phyloP scores from a whole-genome alignment of 805 yeast genomes.

The Wickerhamiella domercqiae region DNA sequence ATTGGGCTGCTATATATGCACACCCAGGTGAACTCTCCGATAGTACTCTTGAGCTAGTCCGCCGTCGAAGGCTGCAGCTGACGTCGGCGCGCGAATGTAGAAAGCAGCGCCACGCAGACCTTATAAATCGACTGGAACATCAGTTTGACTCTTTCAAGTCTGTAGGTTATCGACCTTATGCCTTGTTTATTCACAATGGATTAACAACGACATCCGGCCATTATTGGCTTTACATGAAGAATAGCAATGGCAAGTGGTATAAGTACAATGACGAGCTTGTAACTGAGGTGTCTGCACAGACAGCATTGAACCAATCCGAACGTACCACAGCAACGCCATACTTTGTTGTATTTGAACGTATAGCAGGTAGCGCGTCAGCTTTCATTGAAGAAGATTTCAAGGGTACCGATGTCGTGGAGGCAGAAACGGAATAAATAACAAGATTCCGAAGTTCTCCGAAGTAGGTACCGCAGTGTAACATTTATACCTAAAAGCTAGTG shows the following conservation, averaged over 20 bases:
- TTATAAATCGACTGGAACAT: slow-evolving; percentile 35
- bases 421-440: neutral
- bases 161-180: slow-evolving; percentile 71
- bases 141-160: slow-evolving; percentile 49
- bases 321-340: slow-evolving; percentile 89
- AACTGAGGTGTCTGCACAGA: slow-evolving; percentile 55
- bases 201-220: slow-evolving; percentile 85
- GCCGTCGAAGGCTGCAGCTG: neutral
- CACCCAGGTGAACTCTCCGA: neutral
- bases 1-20: neutral
- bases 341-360: slow-evolving; percentile 64
- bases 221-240: slow-evolving; percentile 89
- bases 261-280: slow-evolving; percentile 93
- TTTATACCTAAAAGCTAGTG: slow-evolving; percentile 20
- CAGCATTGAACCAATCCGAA: slow-evolving; percentile 22
- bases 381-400: neutral
- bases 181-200: slow-evolving; percentile 88
- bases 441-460: neutral
- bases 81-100: neutral
- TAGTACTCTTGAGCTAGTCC: neutral
- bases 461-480: neutral
- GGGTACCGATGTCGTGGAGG: too few species aligned
- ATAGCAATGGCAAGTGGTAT: slow-evolving; percentile 54
- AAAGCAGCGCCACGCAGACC: slow-evolving; percentile 26
- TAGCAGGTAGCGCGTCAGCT: neutral